Evolutionary conservation across 768 basidiomycete species (phyloP), one percentile per base, ranked within the genome.

Genomic region (Lentinula detonsa): DNA sequence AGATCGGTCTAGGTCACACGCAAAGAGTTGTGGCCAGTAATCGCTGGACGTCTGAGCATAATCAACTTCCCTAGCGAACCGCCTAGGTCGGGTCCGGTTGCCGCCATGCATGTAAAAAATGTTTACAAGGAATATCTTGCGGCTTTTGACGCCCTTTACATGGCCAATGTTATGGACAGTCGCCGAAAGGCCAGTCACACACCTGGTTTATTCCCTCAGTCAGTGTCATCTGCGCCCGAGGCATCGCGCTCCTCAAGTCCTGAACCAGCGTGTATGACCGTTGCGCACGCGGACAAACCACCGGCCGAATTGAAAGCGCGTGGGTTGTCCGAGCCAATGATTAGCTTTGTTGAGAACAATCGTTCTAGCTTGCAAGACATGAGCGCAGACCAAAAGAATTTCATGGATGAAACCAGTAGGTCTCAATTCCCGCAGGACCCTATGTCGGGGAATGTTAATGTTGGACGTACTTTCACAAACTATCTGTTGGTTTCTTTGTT

Each of bases 41-140:
- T 91, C 60, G 90, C 82, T 16, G 89, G 80, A n/a, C 80, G 79
- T 23, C 76, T 91, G 71, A 85, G 84, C 16, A 83, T 86, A 65
- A 78, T 85, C 2, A 78, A 85, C 57, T 88, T 90, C 64, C 85
- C 85, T 2, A 85, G 78, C 4, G 85, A 88, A 62, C 87, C 88
- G 10, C 76, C 82, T 4, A 85, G 81, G 65, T 78, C 80, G 31
- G 86, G 85, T 3, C 87, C 87, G 2, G 84, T 73, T 23, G 77
- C 82, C 34, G 89, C 87, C 0, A 79, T 80, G 55, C 83, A 84
- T 23, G 72, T 91, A 4, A 77, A 80, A 1, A 78, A 82, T 63
- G 76, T 85, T 23, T 90, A 90, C 72, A 80, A 81, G 58, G 78
- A 81, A 37, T 85, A 81, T 63, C 77, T 91, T 11, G 63, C 68